phyloP scores from a whole-genome alignment of 1,139 yeast species.

The Geotrichum restrictum region DNA sequence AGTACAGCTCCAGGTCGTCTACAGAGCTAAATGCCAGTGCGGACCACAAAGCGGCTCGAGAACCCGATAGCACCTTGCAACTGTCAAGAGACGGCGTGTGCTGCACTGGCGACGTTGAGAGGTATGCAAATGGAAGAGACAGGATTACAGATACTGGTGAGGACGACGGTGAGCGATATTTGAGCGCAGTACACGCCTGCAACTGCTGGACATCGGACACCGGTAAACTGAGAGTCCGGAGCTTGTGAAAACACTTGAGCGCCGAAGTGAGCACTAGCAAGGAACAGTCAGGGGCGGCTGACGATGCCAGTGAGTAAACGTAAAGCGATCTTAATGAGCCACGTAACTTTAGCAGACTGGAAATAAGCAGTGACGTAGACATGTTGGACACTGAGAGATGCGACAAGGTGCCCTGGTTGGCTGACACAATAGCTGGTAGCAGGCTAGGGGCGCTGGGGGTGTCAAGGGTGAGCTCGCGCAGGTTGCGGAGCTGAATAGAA shows the following conservation, averaged over 20 bases:
- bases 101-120: neutral
- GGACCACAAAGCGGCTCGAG: slow-evolving; percentile 4
- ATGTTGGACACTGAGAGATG: slow-evolving; percentile 1
- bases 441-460: slow-evolving; percentile 1
- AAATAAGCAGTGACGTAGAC: slow-evolving; percentile 1
- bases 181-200: neutral
- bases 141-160: slow-evolving; percentile 1
- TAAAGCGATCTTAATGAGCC: slow-evolving; percentile 1
- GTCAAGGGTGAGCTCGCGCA: slow-evolving; percentile 11
- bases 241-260: neutral
- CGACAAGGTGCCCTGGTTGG: neutral
- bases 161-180: neutral
- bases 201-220: neutral
- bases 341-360: neutral
- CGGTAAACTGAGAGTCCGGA: slow-evolving; percentile 9
- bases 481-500: neutral
- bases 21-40: slow-evolving; percentile 2
- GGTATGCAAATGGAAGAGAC: slow-evolving; percentile 5
- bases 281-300: slow-evolving; percentile 7
- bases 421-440: slow-evolving; percentile 1
- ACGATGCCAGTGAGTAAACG: slow-evolving; percentile 12
- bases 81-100: neutral
- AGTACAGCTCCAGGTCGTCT: slow-evolving; percentile 15
- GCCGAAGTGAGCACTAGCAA: slow-evolving; percentile 4
- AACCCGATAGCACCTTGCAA: neutral